phyloP scores from a whole-genome alignment of 306 rosid genomes.

The Mucuna pruriens region DNA sequence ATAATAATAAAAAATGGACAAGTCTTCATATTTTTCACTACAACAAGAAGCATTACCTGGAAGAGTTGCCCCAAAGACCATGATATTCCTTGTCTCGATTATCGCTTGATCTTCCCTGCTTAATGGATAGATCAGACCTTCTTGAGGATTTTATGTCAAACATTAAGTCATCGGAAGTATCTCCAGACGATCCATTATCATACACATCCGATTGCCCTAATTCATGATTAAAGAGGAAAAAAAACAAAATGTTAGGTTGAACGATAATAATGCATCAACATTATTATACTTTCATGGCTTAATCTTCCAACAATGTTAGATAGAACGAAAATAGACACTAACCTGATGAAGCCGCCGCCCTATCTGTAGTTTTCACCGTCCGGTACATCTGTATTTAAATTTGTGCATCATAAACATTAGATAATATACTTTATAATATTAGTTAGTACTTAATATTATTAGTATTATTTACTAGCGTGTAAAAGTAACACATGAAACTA shows the following conservation, averaged over 20 bases:
- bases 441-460: not conserved
- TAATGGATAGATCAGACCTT: conserved; percentile 53
- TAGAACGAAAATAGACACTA: not conserved
- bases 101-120: conserved; percentile 59
- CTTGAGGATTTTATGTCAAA: conserved; percentile 67
- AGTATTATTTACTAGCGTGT: not conserved
- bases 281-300: not conserved
- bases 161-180: conserved; percentile 80
- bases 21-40: not conserved
- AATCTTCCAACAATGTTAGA: not conserved
- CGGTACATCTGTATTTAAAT: conserved; percentile 82
- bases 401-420: not conserved
- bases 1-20: not conserved
- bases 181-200: conserved; percentile 93
- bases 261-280: not conserved
- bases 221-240: not conserved
- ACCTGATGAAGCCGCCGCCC: conserved; percentile 93
- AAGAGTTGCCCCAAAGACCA: conserved; percentile 88
- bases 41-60: conserved; percentile 57
- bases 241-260: not conserved
- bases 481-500: not conserved
- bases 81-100: conserved; percentile 64
- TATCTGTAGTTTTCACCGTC: conserved; percentile 94
- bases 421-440: not conserved
- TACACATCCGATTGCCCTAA: conserved; percentile 79